phyloP scores from a whole-genome alignment of 2,329 filamentous ascomycete genomes.

The Cyclaneusma minus region DNA sequence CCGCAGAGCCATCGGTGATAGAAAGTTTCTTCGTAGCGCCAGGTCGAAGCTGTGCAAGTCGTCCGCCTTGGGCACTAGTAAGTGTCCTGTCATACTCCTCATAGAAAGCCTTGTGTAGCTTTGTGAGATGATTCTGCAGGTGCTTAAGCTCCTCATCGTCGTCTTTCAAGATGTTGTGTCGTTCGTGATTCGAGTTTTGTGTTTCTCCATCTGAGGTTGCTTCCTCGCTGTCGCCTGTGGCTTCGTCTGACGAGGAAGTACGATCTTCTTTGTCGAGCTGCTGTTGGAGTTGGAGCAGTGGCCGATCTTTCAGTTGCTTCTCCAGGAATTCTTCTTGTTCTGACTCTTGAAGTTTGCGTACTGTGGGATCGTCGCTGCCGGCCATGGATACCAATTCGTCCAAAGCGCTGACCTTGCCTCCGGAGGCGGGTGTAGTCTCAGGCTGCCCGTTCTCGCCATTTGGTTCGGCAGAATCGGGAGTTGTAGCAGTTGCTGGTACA shows the following conservation, averaged over 20 bases:
- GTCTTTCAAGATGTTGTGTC: slow-evolving; percentile 71
- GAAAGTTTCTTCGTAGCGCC: slow-evolving; percentile 25
- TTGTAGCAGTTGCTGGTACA: slow-evolving; percentile 1
- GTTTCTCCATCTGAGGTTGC: slow-evolving; percentile 22
- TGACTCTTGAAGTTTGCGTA: slow-evolving; percentile 60
- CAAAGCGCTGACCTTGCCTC: slow-evolving; percentile 28
- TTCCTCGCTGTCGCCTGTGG: slow-evolving; percentile 14
- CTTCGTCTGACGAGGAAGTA: slow-evolving; percentile 23
- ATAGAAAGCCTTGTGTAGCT: slow-evolving; percentile 69
- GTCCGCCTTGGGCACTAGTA: slow-evolving; percentile 21
- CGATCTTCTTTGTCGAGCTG: slow-evolving; percentile 76
- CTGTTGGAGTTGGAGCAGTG: slow-evolving; percentile 83
- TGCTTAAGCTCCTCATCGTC: slow-evolving; percentile 71
- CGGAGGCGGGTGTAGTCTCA: slow-evolving; percentile 4
- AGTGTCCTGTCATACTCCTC: slow-evolving; percentile 55
- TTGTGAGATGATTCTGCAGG: slow-evolving; percentile 60
- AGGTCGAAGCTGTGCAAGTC: slow-evolving; percentile 21
- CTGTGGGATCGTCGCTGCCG: slow-evolving; percentile 48
- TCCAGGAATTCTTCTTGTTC: slow-evolving; percentile 80
- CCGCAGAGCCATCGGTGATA: slow-evolving; percentile 23
- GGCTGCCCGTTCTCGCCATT: slow-evolving; percentile 21
- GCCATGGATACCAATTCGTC: slow-evolving; percentile 67
- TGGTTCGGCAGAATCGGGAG: slow-evolving; percentile 14
- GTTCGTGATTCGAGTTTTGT: slow-evolving; percentile 24
- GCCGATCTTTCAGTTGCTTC: slow-evolving; percentile 77